Conservation (phyloP, 768 basidiomycete species). For the Dendrothele bispora region DNA sequence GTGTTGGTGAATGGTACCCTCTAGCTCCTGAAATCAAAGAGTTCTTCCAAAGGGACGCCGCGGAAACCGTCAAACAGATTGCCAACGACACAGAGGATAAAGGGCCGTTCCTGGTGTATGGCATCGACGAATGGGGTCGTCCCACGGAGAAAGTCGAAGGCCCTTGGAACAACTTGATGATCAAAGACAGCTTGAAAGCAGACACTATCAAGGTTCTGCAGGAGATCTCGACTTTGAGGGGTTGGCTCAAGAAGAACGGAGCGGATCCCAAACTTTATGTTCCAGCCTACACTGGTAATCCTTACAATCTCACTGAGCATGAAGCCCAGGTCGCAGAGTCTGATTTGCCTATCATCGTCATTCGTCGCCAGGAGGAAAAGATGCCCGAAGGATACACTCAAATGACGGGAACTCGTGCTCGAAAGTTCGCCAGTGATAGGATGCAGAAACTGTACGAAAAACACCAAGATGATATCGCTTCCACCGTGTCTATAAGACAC, state of each 20-base stretch:
- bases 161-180: too few relatives aligned
- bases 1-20: slow-evolving; percentile 32
- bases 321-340: too few relatives aligned
- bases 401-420: not conserved
- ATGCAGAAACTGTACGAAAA: not conserved
- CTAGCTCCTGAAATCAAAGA: slow-evolving; percentile 21
- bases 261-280: too few relatives aligned
- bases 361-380: not conserved
- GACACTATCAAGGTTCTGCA: not conserved
- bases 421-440: not conserved
- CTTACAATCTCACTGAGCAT: too few relatives aligned
- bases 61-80: slow-evolving; percentile 4
- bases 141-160: not conserved
- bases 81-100: not conserved
- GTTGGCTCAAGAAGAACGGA: too few relatives aligned
- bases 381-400: not conserved
- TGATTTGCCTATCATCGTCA: too few relatives aligned
- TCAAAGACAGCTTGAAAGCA: too few relatives aligned
- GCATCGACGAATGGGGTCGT: slow-evolving; percentile 18
- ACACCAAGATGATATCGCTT: not conserved
- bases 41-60: slow-evolving; percentile 15
- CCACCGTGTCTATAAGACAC: not conserved
- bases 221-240: too few relatives aligned
- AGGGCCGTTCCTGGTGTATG: slow-evolving; percentile 23
- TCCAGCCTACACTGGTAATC: too few relatives aligned